Evolutionary conservation across 129 eudicot genomes (phyloP).

Genomic region (Helichrysum umbraculigerum): DNA sequence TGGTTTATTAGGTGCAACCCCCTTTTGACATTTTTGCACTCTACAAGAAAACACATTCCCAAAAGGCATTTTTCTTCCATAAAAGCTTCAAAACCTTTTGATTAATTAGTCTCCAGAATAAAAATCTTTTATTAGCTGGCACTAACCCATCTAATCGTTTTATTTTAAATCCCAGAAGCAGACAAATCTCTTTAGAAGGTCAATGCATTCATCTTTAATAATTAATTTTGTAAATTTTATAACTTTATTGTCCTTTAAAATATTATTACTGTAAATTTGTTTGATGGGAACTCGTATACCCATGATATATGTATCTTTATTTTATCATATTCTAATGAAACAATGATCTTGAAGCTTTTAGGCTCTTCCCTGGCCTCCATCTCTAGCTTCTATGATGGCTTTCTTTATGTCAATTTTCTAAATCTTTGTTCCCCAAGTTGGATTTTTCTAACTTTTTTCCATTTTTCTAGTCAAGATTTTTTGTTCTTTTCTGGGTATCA

Average conservation of each 20-base stretch:
- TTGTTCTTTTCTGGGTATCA: conserved; percentile 36
- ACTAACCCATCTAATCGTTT: conserved; percentile 28
- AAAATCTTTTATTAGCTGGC: conserved; percentile 43
- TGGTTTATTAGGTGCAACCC: conserved; percentile 52
- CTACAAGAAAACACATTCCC: conserved; percentile 47
- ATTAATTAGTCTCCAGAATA: conserved; percentile 10
- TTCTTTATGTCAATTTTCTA: conserved; percentile 25
- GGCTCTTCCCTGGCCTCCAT: conserved; percentile 30
- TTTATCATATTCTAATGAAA: conserved; percentile 29
- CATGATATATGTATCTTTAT: conserved; percentile 13
- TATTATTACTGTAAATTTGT: not conserved
- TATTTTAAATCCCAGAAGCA: conserved; percentile 25
- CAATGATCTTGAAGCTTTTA: conserved; percentile 34
- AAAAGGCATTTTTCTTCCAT: conserved; percentile 38
- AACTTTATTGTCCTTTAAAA: not conserved
- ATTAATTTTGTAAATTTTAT: conserved; percentile 12
- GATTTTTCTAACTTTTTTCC: conserved; percentile 21
- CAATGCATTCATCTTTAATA: conserved; percentile 50
- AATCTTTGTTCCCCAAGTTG: conserved; percentile 50
- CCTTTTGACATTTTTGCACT: conserved; percentile 61
- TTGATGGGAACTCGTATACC: conserved; percentile 10
- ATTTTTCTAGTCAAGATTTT: conserved; percentile 30
- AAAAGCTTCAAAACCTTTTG: conserved; percentile 33
- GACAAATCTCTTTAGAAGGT: conserved; percentile 46
- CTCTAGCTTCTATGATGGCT: conserved; percentile 33